A percentile compares a stretch with the other conserved stretches of the same genome.
phyloP scores from a whole-genome alignment of 1,284 basidiomycete species.

The Trichosporon faecale region DNA sequence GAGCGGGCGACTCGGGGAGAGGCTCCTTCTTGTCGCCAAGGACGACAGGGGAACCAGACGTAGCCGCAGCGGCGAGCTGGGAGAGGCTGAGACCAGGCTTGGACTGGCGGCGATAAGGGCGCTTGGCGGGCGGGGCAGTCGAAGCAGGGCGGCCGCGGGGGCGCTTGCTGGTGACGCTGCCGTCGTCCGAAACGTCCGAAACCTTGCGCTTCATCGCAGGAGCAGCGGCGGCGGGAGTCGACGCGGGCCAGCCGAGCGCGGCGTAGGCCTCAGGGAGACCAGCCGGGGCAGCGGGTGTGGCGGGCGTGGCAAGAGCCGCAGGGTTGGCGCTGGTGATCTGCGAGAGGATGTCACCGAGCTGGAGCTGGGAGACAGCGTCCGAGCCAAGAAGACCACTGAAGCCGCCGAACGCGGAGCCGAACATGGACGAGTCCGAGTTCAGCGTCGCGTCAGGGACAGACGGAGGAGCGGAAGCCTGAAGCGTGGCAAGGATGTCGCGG shows the following conservation, averaged over 20 bases:
- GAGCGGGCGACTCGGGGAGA: not conserved
- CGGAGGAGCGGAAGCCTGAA: slow-evolving; percentile 8
- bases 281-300: slow-evolving; percentile 9
- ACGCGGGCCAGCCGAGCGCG: slow-evolving; percentile 27
- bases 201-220: slow-evolving; percentile 38
- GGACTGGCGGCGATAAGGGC: slow-evolving; percentile 29
- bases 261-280: slow-evolving; percentile 24
- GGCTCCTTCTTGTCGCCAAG: slow-evolving; percentile 13
- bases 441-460: slow-evolving; percentile 22
- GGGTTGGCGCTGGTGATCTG: slow-evolving; percentile 17
- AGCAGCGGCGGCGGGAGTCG: slow-evolving; percentile 13
- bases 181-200: slow-evolving; percentile 28
- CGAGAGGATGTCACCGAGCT: slow-evolving; percentile 29
- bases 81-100: slow-evolving; percentile 27
- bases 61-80: slow-evolving; percentile 26
- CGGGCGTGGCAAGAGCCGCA: slow-evolving; percentile 8
- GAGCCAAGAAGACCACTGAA: slow-evolving; percentile 32
- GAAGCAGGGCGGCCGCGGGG: slow-evolving; percentile 31
- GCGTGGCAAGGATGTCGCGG: slow-evolving; percentile 27
- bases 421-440: slow-evolving; percentile 29
- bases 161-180: slow-evolving; percentile 27
- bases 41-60: slow-evolving; percentile 23
- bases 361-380: slow-evolving; percentile 30
- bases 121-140: slow-evolving; percentile 25
- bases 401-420: slow-evolving; percentile 30